Evolutionary conservation across 2,329 filamentous ascomycete species (phyloP), one percentile per base, ranked within the genome.

Genomic region (Aspergillus brasiliensis): DNA sequence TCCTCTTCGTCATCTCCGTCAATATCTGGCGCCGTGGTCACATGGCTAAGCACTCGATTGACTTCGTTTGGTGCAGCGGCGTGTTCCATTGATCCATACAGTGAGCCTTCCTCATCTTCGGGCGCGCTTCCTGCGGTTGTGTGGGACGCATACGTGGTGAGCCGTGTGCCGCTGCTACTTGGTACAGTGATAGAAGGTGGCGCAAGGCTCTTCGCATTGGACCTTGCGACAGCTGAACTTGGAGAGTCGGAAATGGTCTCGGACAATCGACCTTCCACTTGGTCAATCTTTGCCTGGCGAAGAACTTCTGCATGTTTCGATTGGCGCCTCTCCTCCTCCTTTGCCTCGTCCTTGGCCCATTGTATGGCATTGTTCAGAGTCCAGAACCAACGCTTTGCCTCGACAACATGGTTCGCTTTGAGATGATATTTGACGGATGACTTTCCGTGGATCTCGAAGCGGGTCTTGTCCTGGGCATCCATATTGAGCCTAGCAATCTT

Each of bases 351-450:
- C 76, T 99, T 99, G 64, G 92, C 89, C 90, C 92, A 98, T 74
- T 98, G 95, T 52, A 99, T 99, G 5, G 95, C 94, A 74, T 99
- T 99, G 79, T 99, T 99, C 64, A 99, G 82, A 0, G 95, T 91
- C 95, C 95, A 99, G 77, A 96, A 99, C 95, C 95, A 99, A 57
- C 95, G 87, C 78, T 99, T 99, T 5, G 95, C 94, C 76, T 99
- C 95, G 27, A 98, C 94, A 72, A 97, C 91, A 77, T 99, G 95
- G 71, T 99, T 99, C 0, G 95, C 95, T 76, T 97, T 98, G 56
- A 99, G 83, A 51, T 96, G 94, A 75, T 99, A 99, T 78, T 97
- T 99, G 74, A 99, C 95, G 0, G 94, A 98, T 1, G 94, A 97
- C 77, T 99, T 99, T 55, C 95, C 95, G 63, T 94, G 91, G 56